These are phyloP conservation scores for Acanthamoeba royreba DNA, from an alignment of 208 protist species.

Conservation along the genomic window DNA sequence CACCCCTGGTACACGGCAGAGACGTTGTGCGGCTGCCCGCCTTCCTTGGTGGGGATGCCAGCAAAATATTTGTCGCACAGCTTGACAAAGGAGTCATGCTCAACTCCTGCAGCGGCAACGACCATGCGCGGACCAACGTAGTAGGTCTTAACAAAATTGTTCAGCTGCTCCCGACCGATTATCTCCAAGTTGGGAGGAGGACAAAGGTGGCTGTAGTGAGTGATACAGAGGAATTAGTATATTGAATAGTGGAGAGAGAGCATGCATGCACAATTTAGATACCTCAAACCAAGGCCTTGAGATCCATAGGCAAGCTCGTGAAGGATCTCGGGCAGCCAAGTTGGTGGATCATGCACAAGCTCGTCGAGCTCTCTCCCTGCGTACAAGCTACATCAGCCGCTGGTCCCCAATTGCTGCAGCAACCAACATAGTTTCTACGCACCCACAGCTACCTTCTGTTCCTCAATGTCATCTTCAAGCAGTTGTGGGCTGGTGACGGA, in stretches of 20 bases:
- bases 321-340: neutral
- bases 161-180: conserved; percentile 29
- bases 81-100: conserved; percentile 61
- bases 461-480: conserved; percentile 19
- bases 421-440: neutral
- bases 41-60: neutral
- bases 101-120: conserved; percentile 62
- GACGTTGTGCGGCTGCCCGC: neutral
- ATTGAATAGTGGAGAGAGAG: neutral
- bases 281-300: conserved; percentile 10
- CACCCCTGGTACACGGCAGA: neutral
- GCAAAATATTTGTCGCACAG: conserved; percentile 49
- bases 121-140: conserved; percentile 51
- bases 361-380: neutral
- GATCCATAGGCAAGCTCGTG: conserved; percentile 10
- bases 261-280: neutral
- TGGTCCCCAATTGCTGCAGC: neutral
- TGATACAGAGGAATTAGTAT: neutral
- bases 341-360: neutral
- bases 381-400: neutral
- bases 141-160: conserved; percentile 4
- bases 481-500: neutral
- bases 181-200: neutral
- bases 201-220: neutral
- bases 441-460: neutral